Evolutionary conservation across 1,284 basidiomycete species (phyloP), one percentile per base, ranked within the genome.

Genomic region (Boletus sp.): DNA sequence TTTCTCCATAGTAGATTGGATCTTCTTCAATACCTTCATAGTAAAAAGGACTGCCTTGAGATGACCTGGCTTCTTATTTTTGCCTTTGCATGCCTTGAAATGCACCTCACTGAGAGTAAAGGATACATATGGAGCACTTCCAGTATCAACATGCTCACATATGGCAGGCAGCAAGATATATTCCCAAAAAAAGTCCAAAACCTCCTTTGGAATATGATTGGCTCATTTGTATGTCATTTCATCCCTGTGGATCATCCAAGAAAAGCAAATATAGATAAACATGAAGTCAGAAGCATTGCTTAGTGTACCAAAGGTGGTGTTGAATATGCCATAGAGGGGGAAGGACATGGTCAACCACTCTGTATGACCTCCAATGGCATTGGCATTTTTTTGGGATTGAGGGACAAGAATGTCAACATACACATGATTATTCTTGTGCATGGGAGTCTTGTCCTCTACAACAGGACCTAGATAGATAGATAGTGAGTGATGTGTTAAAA

Each of bases 101-200:
- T 1, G 10, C 1, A 44, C 40, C 19, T 48, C 46, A 5, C 25
- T 16, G 4, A 46, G n/a, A 9, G 32, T 46, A 2, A 46, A 25
- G 3, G 30, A 8, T 6, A 35, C 19, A 22, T 46, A 46, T n/a
- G 32, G 45, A 22, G 45, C 32, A 5, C 13, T 20, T 1, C 16
- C 23, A 8, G 5, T 7, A 3, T 34, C 44, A 1, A 12, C 38
- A 27, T 46, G 23, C n/a, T 17, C 3, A 1, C 0, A 0, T 23
- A 48, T 37, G 6, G 40, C 46, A 19, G 38, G 19, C 22, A 48
- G 46, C 2, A 48, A 12, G 5, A 48, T 1, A 12, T 37, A 13
- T 3, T 32, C 22, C 46, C 46, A 48, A 4, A 48, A 48, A 4
- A 29, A 35, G 9, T 48, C 46, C 26, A 43, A 8, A 1, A 48